Base-by-base conservation (phyloP, 306 rosid species). In the Acacia confusa region DNA sequence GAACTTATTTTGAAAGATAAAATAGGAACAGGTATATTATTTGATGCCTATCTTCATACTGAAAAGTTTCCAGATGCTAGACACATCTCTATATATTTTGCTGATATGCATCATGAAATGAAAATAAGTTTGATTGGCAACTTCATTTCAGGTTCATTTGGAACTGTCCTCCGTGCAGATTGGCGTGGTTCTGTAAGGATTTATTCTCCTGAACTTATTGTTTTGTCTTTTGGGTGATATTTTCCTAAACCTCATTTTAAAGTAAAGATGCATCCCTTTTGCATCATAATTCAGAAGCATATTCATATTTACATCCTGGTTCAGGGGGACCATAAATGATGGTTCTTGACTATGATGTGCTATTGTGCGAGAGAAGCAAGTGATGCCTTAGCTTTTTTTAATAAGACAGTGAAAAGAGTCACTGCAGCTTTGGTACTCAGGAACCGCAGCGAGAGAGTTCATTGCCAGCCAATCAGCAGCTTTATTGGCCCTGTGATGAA, bases 111-210 rank as follows among this genome's bases (percentile, higher is more conserved):
- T 60, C 50, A n/a, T 52, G 60, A 73, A 79, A 70, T 77, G 79
- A n/a, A 60, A 34, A 70, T 44, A 45, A 66, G 65, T 30, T 43
- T 17, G 63, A 67, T 47, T 47, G 27, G 55, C 81, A 72, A 32
- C 84, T 79, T 82, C 80, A 86, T 91, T 89, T 82, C 95, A 95
- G 99, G 97, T 77, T 95, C 99, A 48, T 93, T 92, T 82, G 97
- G 99, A 86, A 91, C 94, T 65, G 99, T 95, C 75, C 92, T 89
- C 81, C 94, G 87, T 34, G 99, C 99, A 13, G 97, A 93, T 78
- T 95, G 99, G 99, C 94, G 88, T 85, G 97, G 97, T 81, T 95
- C 91, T 10, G 99, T 95, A 92, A 91, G 95, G 81, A 79, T 81
- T 67, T 81, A 14, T 47, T 75, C 45, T 53, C 72, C 78, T 70